A percentile compares a stretch with the other conserved stretches of the same genome.
phyloP scores from a whole-genome alignment of 2,329 filamentous ascomycete genomes.

The Neofusicoccum kwambonambiense region DNA sequence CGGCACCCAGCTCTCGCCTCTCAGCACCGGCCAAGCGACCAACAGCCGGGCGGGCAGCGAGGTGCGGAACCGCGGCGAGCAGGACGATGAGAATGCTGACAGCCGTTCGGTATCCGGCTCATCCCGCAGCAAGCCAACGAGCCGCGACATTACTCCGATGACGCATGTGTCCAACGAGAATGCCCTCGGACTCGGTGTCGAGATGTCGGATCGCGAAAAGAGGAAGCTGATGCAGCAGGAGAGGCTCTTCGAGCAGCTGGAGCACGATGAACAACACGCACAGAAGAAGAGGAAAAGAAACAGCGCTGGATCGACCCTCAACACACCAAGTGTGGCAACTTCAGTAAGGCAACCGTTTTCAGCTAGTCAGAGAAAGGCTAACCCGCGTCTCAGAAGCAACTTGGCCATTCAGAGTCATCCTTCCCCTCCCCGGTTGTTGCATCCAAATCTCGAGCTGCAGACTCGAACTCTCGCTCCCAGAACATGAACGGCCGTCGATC shows the following conservation, averaged over 20 bases:
- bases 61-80: slow-evolving; percentile 45
- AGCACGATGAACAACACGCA: slow-evolving; percentile 55
- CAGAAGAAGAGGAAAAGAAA: slow-evolving; percentile 56
- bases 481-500: slow-evolving; percentile 15
- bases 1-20: slow-evolving; percentile 51
- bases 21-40: slow-evolving; percentile 52
- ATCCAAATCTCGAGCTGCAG: slow-evolving; percentile 23
- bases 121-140: slow-evolving; percentile 54
- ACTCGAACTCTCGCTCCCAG: slow-evolving; percentile 17
- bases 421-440: slow-evolving; percentile 22
- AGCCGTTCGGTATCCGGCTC: slow-evolving; percentile 56
- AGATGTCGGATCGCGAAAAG: slow-evolving; percentile 61
- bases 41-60: slow-evolving; percentile 63
- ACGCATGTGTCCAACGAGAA: slow-evolving; percentile 51
- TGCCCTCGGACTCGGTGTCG: slow-evolving; percentile 42
- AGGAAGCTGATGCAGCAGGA: slow-evolving; percentile 64
- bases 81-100: slow-evolving; percentile 58
- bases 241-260: slow-evolving; percentile 61
- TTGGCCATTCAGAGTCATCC: slow-evolving; percentile 36
- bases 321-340: slow-evolving; percentile 47
- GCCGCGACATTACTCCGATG: slow-evolving; percentile 62
- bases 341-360: slow-evolving; percentile 36
- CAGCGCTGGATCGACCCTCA: slow-evolving; percentile 54
- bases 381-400: slow-evolving; percentile 33
- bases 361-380: slow-evolving; percentile 19